Base-by-base conservation (phyloP, 228 moss, liverwort and hornwort genomes). In the Sphagnum fallax region DNA sequence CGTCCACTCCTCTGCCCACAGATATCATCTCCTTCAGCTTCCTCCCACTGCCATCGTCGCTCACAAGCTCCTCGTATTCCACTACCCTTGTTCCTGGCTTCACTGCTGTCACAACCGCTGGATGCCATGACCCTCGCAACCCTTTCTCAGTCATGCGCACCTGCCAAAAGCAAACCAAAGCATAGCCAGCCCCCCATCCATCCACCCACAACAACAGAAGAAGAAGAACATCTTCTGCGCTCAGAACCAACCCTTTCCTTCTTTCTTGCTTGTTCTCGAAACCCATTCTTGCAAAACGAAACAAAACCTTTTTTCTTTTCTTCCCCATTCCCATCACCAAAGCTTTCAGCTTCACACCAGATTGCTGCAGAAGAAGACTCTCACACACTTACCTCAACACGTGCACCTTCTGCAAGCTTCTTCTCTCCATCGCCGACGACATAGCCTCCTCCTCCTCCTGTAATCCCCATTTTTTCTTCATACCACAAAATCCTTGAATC, bases 51-150 rank as follows among this genome's bases (percentile, higher is more conserved):
- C 50, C 63, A 55, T 77, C 88, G 18, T 88, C 82, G 4, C 82
- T 84, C 0, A 88, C 73, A 47, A 85, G 85, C 72, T 87, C 80
- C 48, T 80, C 83, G 14, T 80, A 83, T 67, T 78, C 78, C 2
- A 87, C 80, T 10, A 82, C 53, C 32, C 83, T 77, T 15, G 69
- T 70, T 10, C 82, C 83, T 32, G 64, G 14, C 66, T 76, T 71
- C 50, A 80, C 80, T 48, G 63, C 73, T 74, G 77, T 69, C 8
- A 87, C 78, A 8, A 80, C 76, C 10, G 80, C 88, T 3, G 88
- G 82, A 66, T 82, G 80, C 88, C 88, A 88, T 52, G 82, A 82
- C 49, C 88, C 88, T 47, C 82, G 84, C 73, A 88, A 68, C 2
- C 85, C 85, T 67, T 76, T 74, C 63, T 85, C 88, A 69, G 67